phyloP scores from a whole-genome alignment of 2,329 filamentous ascomycete genomes.

The Penicillium polonicum region DNA sequence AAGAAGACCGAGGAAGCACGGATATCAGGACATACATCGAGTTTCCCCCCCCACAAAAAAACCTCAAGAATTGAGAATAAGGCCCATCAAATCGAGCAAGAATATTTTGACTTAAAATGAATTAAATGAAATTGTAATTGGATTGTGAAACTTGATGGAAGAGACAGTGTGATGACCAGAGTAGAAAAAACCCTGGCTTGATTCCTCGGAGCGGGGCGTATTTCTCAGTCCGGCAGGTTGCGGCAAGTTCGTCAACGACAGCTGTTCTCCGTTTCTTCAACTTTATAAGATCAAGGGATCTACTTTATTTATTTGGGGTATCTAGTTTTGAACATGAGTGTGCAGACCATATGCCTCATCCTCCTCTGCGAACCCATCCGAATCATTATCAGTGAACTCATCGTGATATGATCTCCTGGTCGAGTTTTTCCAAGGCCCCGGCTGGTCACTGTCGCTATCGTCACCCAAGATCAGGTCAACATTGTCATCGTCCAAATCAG shows the following conservation, averaged over 20 bases:
- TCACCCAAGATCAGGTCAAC: conserved; percentile 48
- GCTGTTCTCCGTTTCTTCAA: conserved; percentile 1
- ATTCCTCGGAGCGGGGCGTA: conserved; percentile 31
- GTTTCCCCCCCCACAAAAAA: not conserved
- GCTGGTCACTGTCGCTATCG: conserved; percentile 39
- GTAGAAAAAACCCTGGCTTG: conserved; percentile 15
- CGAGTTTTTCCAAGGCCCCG: conserved; percentile 23
- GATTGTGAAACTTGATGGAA: conserved; percentile 13
- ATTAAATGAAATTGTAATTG: conserved; percentile 10
- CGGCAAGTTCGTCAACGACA: conserved; percentile 6
- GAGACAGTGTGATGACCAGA: conserved; percentile 11
- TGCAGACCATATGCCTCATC: conserved; percentile 45
- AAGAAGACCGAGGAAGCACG: conserved; percentile 7
- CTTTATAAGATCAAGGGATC: not conserved
- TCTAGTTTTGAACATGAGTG: conserved; percentile 29
- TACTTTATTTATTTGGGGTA: conserved; percentile 7
- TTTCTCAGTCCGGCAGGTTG: conserved; percentile 34
- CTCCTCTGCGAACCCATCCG: conserved; percentile 46
- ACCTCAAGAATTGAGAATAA: not conserved
- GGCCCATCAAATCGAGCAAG: not conserved
- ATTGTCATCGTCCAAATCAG: conserved; percentile 41
- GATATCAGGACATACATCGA: conserved; percentile 15
- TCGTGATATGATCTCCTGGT: conserved; percentile 50
- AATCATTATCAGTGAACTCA: conserved; percentile 55
- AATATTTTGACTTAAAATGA: not conserved